Evolutionary conservation across 306 rosid species (phyloP).

Genomic region (Fragaria ananassa): DNA sequence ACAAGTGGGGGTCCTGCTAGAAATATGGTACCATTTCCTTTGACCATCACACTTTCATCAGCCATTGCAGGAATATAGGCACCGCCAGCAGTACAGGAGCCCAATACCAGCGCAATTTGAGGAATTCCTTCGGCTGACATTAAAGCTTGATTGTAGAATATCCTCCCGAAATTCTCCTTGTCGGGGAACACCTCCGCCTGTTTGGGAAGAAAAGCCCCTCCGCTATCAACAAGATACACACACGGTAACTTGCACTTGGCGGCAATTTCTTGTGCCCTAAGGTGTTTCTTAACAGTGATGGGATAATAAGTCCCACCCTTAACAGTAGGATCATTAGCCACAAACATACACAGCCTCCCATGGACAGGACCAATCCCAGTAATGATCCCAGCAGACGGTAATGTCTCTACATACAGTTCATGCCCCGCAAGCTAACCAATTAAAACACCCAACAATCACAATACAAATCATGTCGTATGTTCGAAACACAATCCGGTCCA

Average conservation of each 20-base stretch:
- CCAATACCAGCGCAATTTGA: constrained; percentile 86
- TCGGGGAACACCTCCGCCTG: constrained; percentile 97
- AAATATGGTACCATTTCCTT: constrained; percentile 92
- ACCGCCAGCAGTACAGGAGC: constrained; percentile 97
- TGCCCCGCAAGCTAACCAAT: constrained; percentile 86
- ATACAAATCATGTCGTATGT: background rate
- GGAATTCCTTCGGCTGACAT: constrained; percentile 93
- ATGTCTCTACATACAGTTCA: constrained; percentile 70
- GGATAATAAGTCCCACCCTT: constrained; percentile 98
- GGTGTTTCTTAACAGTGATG: constrained; percentile 94
- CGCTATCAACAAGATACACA: constrained; percentile 92
- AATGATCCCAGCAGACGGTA: constrained; percentile 83
- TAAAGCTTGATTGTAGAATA: constrained; percentile 80
- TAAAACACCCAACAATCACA: constrained; percentile 19
- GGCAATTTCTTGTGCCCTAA: constrained; percentile 93
- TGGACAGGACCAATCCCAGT: constrained; percentile 95
- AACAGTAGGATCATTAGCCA: constrained; percentile 93
- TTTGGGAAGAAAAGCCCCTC: constrained; percentile 97
- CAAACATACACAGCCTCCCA: constrained; percentile 89
- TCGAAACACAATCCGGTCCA: background rate
- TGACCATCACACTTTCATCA: constrained; percentile 98
- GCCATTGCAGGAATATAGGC: constrained; percentile 99
- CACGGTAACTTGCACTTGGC: constrained; percentile 84
- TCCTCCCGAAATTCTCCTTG: constrained; percentile 87
- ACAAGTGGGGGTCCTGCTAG: constrained; percentile 96